Percentiles rank a stretch among this genome's conserved stretches.
Evolutionary conservation across 2,329 filamentous ascomycete genomes (phyloP).

Genomic region (Mycosphaerella sp.): DNA sequence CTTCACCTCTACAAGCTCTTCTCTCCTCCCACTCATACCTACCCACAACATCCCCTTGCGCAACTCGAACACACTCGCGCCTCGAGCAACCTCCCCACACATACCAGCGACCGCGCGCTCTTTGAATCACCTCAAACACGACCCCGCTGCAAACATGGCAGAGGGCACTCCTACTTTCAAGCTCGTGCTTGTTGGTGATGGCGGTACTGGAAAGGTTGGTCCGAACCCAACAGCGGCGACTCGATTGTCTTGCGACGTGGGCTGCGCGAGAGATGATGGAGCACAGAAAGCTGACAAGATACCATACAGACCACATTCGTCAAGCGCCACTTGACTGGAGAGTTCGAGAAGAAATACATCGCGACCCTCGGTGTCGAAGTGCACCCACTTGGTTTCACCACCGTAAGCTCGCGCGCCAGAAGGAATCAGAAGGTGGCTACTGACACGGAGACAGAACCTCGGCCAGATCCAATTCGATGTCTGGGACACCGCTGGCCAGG

Average conservation of each 20-base stretch:
- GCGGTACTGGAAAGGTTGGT: conserved; percentile 97
- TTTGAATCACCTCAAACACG: conserved; percentile 3
- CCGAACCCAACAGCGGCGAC: background rate
- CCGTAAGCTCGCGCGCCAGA: conserved; percentile 56
- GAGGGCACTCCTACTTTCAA: conserved; percentile 75
- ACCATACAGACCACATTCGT: conserved; percentile 86
- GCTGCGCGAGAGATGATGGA: background rate
- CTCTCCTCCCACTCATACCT: background rate
- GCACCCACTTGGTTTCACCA: conserved; percentile 95
- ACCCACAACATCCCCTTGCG: background rate
- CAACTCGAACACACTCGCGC: background rate
- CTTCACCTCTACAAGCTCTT: conserved; percentile 5
- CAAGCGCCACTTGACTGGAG: conserved; percentile 99
- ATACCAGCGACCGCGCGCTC: conserved; percentile 4
- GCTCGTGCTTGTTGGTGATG: conserved; percentile 98
- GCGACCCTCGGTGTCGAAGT: conserved; percentile 99
- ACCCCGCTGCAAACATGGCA: conserved; percentile 15
- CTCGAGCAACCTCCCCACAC: background rate
- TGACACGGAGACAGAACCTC: conserved; percentile 59
- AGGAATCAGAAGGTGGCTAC: background rate
- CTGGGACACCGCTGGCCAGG: conserved; percentile 97
- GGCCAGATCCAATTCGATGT: conserved; percentile 98
- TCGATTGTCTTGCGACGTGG: background rate
- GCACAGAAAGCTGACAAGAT: background rate
- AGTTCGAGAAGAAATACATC: conserved; percentile 99